Evolutionary conservation across 352 stramenopile species (phyloP).

Genomic region (Phytophthora macrochlamydospora): DNA sequence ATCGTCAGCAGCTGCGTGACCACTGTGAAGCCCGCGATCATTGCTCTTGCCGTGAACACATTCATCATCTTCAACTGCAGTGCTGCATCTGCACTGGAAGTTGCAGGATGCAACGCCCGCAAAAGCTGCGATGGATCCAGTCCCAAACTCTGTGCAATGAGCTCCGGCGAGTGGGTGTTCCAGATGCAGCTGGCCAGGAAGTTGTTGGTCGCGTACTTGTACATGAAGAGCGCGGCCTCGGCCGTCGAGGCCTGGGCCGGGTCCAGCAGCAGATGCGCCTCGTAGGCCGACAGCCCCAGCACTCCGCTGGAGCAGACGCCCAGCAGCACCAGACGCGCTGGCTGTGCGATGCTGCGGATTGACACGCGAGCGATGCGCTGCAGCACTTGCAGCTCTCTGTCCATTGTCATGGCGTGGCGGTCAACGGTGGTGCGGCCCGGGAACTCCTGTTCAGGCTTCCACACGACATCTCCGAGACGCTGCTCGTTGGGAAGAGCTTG

Average conservation of each 20-base stretch:
- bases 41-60: constrained; percentile 48
- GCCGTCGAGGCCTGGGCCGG: constrained; percentile 23
- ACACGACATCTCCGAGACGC: constrained; percentile 57
- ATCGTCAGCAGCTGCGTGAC: constrained; percentile 74
- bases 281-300: constrained; percentile 53
- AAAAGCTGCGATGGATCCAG: constrained; percentile 44
- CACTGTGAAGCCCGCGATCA: constrained; percentile 69
- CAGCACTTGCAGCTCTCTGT: constrained; percentile 52
- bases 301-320: constrained; percentile 52
- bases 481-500: constrained; percentile 26
- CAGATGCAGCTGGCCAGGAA: constrained; percentile 72
- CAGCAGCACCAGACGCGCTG: constrained; percentile 48
- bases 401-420: constrained; percentile 36
- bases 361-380: constrained; percentile 47
- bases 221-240: constrained; percentile 50
- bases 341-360: constrained; percentile 52
- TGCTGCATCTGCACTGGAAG: constrained; percentile 38
- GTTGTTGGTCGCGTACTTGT: constrained; percentile 65
- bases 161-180: constrained; percentile 48
- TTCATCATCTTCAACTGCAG: constrained; percentile 48
- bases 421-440: constrained; percentile 48
- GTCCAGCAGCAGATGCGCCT: constrained; percentile 51
- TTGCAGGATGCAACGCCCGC: constrained; percentile 33
- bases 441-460: constrained; percentile 67
- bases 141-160: constrained; percentile 50